phyloP scores from a whole-genome alignment of 345 rosid species.

The Lagerstroemia speciosa region DNA sequence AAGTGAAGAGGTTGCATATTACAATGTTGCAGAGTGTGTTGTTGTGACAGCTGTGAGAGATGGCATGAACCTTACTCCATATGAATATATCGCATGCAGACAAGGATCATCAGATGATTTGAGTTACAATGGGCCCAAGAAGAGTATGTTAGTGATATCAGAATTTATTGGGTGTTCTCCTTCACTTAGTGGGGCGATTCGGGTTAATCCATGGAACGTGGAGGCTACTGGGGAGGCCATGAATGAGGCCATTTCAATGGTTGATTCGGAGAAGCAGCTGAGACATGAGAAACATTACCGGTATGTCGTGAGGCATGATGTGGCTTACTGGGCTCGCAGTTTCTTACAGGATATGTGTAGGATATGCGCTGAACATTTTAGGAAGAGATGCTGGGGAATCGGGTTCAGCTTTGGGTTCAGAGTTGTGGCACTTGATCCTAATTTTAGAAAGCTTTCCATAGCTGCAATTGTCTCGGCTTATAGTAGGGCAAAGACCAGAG shows the following conservation, averaged over 20 bases:
- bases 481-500: constrained; percentile 20
- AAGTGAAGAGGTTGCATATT: constrained; percentile 29
- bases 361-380: constrained; percentile 26
- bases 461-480: constrained; percentile 20
- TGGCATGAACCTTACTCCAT: constrained; percentile 35
- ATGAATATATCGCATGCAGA: constrained; percentile 28
- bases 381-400: constrained; percentile 30
- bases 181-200: constrained; percentile 34
- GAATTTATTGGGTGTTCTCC: constrained; percentile 40
- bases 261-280: constrained; percentile 21
- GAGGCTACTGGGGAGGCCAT: constrained; percentile 34
- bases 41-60: constrained; percentile 36
- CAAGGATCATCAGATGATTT: constrained; percentile 15
- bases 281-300: constrained; percentile 43
- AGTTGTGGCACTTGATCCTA: constrained; percentile 31
- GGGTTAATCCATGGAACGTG: constrained; percentile 39
- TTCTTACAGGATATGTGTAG: constrained; percentile 36
- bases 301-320: constrained; percentile 49
- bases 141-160: constrained; percentile 37
- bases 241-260: constrained; percentile 24
- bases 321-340: constrained; percentile 50
- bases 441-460: constrained; percentile 25
- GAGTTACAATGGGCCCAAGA: constrained; percentile 11
- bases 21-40: constrained; percentile 29
- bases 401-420: constrained; percentile 36